Base-by-base conservation (phyloP, 1,284 basidiomycete genomes). In the Ceratobasidium sp. region DNA sequence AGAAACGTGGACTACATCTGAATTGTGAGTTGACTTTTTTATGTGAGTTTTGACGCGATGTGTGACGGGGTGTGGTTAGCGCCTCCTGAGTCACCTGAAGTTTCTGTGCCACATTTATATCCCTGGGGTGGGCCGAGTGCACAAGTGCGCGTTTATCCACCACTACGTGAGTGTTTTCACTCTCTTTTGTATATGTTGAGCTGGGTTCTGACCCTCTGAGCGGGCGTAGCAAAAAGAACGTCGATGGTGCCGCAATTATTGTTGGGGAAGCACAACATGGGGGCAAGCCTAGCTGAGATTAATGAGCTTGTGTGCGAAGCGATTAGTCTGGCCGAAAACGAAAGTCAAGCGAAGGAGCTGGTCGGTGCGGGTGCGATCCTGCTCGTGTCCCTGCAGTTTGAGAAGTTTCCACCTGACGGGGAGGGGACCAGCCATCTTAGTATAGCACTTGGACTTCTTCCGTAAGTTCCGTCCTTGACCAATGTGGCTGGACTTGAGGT, bases 301-400 rank as follows among this genome's bases (percentile, higher is more conserved):
- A 17, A 44, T 33, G 41, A 24, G 24, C 33, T 69, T 24, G 66
- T 69, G 33, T 44, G 11, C n/a, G 50, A 69, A 36, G 53, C 57
- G 31, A 69, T 69, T n/a, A 29, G 47, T 3, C 14, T 69, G 53
- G 66, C 66, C 53, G 66, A 69, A n/a, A 54, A 69, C 33, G 66
- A 69, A 14, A 44, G 66, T 17, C 75, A 77, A 24, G 75, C 74
- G 36, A 60, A 75, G 65, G 73, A 66, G 50, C 45, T 77, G 53
- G 65, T 77, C 53, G 66, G 72, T 27, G 75, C 76, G 1, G 76
- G 76, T 8, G 65, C 66, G 19, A 56, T 77, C 41, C 76, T 69
- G 8, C 65, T 47, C 11, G 48, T 77, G 45, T 75, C 75, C 31
- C 19, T 44, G 22, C 71, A 73, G 6, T 62, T 77, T 36, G 72